These are phyloP conservation scores for Pestalotiopsis sp. DNA, from an alignment of 2,329 filamentous ascomycete genomes.

Conservation along the genomic window DNA sequence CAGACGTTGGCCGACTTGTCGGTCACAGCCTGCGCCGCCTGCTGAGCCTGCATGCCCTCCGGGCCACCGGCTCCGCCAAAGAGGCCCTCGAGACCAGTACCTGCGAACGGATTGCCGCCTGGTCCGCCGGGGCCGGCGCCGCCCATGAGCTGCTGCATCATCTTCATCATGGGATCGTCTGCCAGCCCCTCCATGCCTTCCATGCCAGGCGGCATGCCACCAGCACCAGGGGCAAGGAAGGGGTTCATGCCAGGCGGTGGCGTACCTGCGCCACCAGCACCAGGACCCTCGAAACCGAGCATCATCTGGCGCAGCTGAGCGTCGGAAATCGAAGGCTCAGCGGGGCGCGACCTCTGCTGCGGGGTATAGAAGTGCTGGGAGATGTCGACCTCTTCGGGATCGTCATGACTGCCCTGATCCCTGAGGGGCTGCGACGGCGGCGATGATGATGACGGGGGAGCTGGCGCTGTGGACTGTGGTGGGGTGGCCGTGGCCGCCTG, in stretches of 20 bases:
- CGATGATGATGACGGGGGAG: constrained; percentile 27
- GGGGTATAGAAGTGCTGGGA: constrained; percentile 73
- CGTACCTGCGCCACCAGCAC: constrained; percentile 22
- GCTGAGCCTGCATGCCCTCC: constrained; percentile 32
- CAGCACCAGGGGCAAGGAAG: constrained; percentile 19
- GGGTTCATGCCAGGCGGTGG: constrained; percentile 24
- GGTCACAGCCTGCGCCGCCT: constrained; percentile 27
- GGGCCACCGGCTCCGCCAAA: constrained; percentile 32
- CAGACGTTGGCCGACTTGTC: constrained; percentile 58
- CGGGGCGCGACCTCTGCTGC: constrained; percentile 27
- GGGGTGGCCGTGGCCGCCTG: background rate
- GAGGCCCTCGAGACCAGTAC: constrained; percentile 29
- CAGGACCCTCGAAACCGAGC: constrained; percentile 54
- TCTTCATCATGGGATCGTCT: constrained; percentile 72
- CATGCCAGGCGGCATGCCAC: constrained; percentile 30
- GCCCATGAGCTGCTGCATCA: constrained; percentile 75
- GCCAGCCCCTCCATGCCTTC: constrained; percentile 37
- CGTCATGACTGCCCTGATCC: constrained; percentile 47
- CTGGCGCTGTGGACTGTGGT: constrained; percentile 21
- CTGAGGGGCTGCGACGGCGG: constrained; percentile 32
- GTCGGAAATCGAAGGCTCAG: constrained; percentile 48
- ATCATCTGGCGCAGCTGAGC: constrained; percentile 68
- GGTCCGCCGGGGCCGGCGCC: constrained; percentile 38
- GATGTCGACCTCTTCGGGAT: constrained; percentile 79
- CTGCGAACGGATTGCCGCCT: constrained; percentile 37